Percentiles rank a stretch among this genome's conserved stretches.
phyloP scores from a whole-genome alignment of 1,284 basidiomycete genomes.

The Malassezia restricta region DNA sequence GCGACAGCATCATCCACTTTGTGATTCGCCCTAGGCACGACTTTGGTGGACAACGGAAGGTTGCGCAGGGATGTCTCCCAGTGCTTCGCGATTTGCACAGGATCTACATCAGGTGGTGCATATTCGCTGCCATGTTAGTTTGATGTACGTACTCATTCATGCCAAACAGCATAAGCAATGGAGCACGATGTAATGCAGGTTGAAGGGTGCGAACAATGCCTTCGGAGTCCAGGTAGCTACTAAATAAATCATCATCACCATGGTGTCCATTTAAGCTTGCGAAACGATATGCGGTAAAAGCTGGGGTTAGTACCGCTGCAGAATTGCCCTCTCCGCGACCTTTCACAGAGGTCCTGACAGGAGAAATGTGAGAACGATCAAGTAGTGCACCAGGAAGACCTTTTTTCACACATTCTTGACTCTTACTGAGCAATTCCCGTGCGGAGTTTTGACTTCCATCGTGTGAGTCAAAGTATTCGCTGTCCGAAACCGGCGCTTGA shows the following conservation, averaged over 20 bases:
- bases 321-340: slow-evolving; percentile 21
- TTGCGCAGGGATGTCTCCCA: slow-evolving; percentile 18
- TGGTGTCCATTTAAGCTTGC: slow-evolving; percentile 26
- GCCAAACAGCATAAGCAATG: slow-evolving; percentile 30
- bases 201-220: slow-evolving; percentile 8
- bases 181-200: slow-evolving; percentile 3
- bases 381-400: slow-evolving; percentile 15
- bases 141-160: slow-evolving; percentile 26
- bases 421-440: slow-evolving; percentile 5
- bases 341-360: neutral
- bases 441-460: neutral
- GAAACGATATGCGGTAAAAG: slow-evolving; percentile 37
- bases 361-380: slow-evolving; percentile 6
- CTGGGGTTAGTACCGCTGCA: slow-evolving; percentile 19
- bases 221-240: slow-evolving; percentile 20
- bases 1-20: slow-evolving; percentile 23
- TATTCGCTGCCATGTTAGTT: slow-evolving; percentile 21
- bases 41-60: slow-evolving; percentile 10
- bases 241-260: slow-evolving; percentile 41
- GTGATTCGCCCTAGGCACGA: slow-evolving; percentile 28
- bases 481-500: slow-evolving; percentile 39
- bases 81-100: slow-evolving; percentile 12
- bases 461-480: slow-evolving; percentile 24
- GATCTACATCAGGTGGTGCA: slow-evolving; percentile 16
- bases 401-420: slow-evolving; percentile 10